Evolutionary conservation across 306 rosid species (phyloP), one percentile per base, ranked within the genome.

Genomic region (Pyrus pyrifolia): DNA sequence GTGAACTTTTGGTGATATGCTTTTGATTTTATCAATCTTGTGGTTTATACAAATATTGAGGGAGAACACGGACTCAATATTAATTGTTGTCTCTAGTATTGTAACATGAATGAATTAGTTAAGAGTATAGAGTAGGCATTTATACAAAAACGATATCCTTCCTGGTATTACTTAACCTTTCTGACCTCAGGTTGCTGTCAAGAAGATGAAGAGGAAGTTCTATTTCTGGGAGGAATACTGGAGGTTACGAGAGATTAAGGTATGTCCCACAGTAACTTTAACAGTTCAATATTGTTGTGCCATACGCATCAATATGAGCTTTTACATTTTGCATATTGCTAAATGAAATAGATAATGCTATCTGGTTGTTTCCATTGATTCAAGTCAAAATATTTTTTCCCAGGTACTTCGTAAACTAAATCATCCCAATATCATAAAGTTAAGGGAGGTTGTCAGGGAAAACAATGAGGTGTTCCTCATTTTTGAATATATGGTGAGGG

Each of bases 201-300:
- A 92, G 85, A 90, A 86, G 83, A 84, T 92, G 91, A 92, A 92
- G 85, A 89, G 90, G 81, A 92, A 88, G 86, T 92, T 92, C 79
- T 90, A 82, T 80, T 92, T 90, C 81, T 92, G 96, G 97, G 93
- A 92, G 82, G 97, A 92, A 83, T 87, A 71, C 82, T 83, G 90
- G 75, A 88, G 86, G 74, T 84, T 92, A 82, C 85, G 96, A 81
- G 97, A 92, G 88, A 78, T 92, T 61, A 92, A 84, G 97, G 97
- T 92, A 86, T 72, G 85, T 49, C 49, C 76, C 73, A 25, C 42
- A 33, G 53, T 73, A 69, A 66, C 15, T 35, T 75, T 77, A 35
- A 18, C 30, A 19, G 49, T 64, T 74, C 69, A 58, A 44, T 45
- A 27, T 78, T 33, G 46, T 14, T 60, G 38, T 68, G 73, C 40